Evolutionary conservation across 495 filamentous ascomycete species (phyloP).

Genomic region (Cercophora samala): DNA sequence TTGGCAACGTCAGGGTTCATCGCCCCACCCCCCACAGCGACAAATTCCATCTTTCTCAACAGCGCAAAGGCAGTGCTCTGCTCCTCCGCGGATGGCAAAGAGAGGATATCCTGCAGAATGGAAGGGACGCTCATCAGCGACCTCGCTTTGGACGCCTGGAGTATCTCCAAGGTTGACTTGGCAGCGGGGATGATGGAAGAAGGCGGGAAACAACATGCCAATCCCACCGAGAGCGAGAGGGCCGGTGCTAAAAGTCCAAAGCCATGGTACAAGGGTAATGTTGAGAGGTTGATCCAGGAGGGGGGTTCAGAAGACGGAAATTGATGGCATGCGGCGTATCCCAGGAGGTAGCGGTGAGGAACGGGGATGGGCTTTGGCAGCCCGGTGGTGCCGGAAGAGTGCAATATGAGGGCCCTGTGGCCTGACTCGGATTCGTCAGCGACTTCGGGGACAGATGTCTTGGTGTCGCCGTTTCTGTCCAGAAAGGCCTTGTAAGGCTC

Average conservation of each 20-base stretch:
- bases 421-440: not conserved
- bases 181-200: not conserved
- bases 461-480: not conserved
- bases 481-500: not conserved
- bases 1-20: not conserved
- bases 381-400: not conserved
- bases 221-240: not conserved
- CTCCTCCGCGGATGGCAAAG: not conserved
- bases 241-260: not conserved
- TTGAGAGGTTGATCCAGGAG: not conserved
- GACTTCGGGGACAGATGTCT: not conserved
- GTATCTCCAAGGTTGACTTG: not conserved
- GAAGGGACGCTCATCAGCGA: not conserved
- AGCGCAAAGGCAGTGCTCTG: not conserved
- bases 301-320: not conserved
- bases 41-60: not conserved
- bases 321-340: not conserved
- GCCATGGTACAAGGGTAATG: not conserved
- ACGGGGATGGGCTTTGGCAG: not conserved
- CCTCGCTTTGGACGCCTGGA: not conserved
- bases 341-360: not conserved
- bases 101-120: not conserved
- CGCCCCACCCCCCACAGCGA: not conserved
- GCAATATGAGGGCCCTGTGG: not conserved
- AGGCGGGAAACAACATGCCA: not conserved